phyloP scores from a whole-genome alignment of 495 filamentous ascomycete species.

The Talaromyces stipitatus region DNA sequence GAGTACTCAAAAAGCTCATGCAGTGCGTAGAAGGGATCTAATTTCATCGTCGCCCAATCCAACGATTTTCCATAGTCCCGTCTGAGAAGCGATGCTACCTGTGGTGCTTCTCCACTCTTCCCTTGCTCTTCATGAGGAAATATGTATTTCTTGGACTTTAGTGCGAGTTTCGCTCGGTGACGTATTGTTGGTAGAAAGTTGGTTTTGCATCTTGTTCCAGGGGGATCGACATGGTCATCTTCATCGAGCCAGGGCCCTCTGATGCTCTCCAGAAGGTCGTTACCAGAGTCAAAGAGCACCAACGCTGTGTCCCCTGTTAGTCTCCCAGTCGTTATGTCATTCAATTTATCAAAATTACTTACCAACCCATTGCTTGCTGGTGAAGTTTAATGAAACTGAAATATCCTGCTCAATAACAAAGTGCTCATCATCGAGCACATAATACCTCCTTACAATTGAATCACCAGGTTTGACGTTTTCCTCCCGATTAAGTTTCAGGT shows the following conservation, averaged over 20 bases:
- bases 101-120: background rate
- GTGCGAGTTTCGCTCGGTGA: background rate
- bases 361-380: background rate
- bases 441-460: constrained; percentile 17
- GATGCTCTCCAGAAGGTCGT: constrained; percentile 10
- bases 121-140: background rate
- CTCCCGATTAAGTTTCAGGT: constrained; percentile 2
- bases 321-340: background rate
- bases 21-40: constrained; percentile 20
- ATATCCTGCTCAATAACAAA: constrained; percentile 20
- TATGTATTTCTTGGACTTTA: background rate
- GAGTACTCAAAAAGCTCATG: constrained; percentile 15
- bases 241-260: constrained; percentile 11
- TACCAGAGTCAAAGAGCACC: constrained; percentile 12
- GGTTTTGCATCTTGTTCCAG: background rate
- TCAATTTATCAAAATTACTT: background rate
- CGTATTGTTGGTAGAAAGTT: background rate
- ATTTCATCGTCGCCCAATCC: constrained; percentile 2
- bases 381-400: constrained; percentile 1
- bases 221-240: constrained; percentile 3
- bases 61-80: constrained; percentile 10
- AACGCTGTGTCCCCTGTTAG: background rate
- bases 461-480: constrained; percentile 8
- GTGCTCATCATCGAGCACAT: constrained; percentile 8
- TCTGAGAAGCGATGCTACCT: background rate